These are phyloP conservation scores for Glomus cerebriforme DNA, from an alignment of 192 early-diverging fungal genomes.

Conservation along the genomic window DNA sequence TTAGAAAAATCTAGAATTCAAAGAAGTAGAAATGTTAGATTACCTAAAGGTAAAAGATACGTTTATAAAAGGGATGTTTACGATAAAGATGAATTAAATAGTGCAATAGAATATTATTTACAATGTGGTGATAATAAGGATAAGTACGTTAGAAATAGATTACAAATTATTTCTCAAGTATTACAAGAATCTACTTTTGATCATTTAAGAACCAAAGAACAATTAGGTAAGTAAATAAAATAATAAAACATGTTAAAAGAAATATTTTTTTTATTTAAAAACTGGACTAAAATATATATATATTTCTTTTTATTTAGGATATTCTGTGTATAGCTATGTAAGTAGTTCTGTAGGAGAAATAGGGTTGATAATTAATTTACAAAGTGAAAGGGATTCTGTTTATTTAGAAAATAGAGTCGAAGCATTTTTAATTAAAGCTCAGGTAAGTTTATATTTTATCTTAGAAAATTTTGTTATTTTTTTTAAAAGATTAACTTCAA, in stretches of 20 bases:
- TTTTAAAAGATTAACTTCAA: not conserved
- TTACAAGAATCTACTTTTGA: conserved; percentile 90
- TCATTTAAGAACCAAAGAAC: conserved; percentile 90
- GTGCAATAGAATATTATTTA: conserved; percentile 82
- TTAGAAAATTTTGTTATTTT: not conserved
- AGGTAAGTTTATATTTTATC: conserved; percentile 41
- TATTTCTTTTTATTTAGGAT: conserved; percentile 45
- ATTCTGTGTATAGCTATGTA: conserved; percentile 73
- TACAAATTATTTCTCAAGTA: conserved; percentile 80
- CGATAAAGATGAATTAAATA: conserved; percentile 85
- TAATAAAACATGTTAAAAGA: too few relatives aligned
- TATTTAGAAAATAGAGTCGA: conserved; percentile 82
- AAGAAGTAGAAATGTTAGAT: conserved; percentile 53
- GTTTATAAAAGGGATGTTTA: conserved; percentile 60
- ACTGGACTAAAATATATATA: conserved; percentile 6
- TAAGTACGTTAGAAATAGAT: conserved; percentile 60
- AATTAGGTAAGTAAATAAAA: conserved; percentile 59
- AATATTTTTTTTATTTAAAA: not conserved
- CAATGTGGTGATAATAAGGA: conserved; percentile 77
- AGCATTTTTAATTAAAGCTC: conserved; percentile 68
- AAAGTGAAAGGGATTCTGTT: conserved; percentile 81
- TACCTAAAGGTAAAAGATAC: conserved; percentile 54
- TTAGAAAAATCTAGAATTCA: conserved; percentile 59
- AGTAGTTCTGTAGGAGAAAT: conserved; percentile 76
- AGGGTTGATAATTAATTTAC: conserved; percentile 79